Evolutionary conservation across 306 rosid genomes (phyloP), one percentile per base, ranked within the genome.

Genomic region (Gleditsia sinensis): DNA sequence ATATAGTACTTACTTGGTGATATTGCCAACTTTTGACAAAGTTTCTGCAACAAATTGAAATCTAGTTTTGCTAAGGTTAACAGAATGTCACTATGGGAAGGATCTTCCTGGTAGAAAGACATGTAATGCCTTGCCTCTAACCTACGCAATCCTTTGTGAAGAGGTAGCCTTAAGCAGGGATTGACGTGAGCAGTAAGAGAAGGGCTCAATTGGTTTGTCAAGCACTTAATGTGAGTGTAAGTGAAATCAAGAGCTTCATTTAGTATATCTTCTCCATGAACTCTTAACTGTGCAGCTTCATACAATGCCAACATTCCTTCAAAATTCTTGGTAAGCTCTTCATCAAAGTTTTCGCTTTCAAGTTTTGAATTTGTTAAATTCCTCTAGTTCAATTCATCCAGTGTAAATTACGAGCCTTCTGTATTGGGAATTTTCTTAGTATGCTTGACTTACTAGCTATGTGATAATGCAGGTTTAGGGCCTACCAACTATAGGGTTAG

Each of bases 231-330:
- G 24, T 33, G 43, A 32, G 43, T 36, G 16, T 1, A 32, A 13
- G 40, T 28, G 59, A 62, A 57, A 30, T 28, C 12, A 20, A 60
- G 58, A 10, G 81, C 81, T 61, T 69, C 81, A 1, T 61, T 50
- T 0, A 78, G 30, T 36, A 61, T 61, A 0, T 36, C 21, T 3
- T 37, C 9, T 5, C 36, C 36, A 32, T 32, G 36, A 32, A 32
- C 36, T 5, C 36, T 32, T 32, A 32, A 32, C 36, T 32, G 36
- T 32, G 36, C 36, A 32, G 36, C 36, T 32, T 32, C 36, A 32
- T 32, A 32, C 36, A 32, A 32, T 3, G 4, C 36, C 5, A 32
- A 32, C 36, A 32, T 32, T 3, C 5, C 36, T 32, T 32, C 4
- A 32, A 32, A 3, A 32, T 32, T 5, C 36, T 5, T 32, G 36